Percentiles rank a stretch among this genome's conserved stretches.
Conservation (phyloP, 2,329 filamentous ascomycete genomes). For the Atkinsonella hypoxylon region DNA sequence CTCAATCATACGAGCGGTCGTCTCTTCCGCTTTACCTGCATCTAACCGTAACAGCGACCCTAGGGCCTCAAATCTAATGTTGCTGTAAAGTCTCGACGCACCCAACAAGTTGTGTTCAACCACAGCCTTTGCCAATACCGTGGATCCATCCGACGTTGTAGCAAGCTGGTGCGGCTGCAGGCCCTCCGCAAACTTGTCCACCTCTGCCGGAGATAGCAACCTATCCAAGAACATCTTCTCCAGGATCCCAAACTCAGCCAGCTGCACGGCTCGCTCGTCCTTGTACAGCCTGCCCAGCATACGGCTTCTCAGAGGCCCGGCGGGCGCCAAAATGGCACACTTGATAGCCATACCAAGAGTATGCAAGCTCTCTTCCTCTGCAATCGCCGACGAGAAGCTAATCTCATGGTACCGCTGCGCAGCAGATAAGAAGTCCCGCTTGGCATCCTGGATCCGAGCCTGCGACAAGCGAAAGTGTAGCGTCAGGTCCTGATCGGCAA, state of each 20-base stretch:
- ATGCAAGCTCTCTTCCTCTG: slow-evolving; percentile 73
- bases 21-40: slow-evolving; percentile 74
- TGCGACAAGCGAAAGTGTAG: slow-evolving; percentile 85
- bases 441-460: slow-evolving; percentile 84
- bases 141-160: slow-evolving; percentile 78
- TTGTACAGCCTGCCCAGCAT: slow-evolving; percentile 80
- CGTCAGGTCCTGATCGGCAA: slow-evolving; percentile 60
- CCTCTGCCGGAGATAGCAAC: slow-evolving; percentile 68
- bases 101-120: slow-evolving; percentile 92
- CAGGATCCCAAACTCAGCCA: slow-evolving; percentile 75
- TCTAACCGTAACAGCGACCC: slow-evolving; percentile 68
- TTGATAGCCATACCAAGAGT: slow-evolving; percentile 80
- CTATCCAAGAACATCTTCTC: slow-evolving; percentile 97
- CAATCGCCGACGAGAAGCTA: slow-evolving; percentile 64
- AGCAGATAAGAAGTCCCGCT: slow-evolving; percentile 79
- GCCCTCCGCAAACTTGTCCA: slow-evolving; percentile 70
- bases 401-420: slow-evolving; percentile 81
- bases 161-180: slow-evolving; percentile 84
- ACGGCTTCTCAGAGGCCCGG: slow-evolving; percentile 72
- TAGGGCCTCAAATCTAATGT: slow-evolving; percentile 65
- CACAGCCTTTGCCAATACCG: slow-evolving; percentile 84
- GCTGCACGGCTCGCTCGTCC: slow-evolving; percentile 67
- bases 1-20: slow-evolving; percentile 91
- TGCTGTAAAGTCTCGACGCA: slow-evolving; percentile 66
- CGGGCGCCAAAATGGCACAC: slow-evolving; percentile 84